These are phyloP conservation scores for Cyclanthera cordifolia DNA, from an alignment of 306 rosid species.

Conservation along the genomic window DNA sequence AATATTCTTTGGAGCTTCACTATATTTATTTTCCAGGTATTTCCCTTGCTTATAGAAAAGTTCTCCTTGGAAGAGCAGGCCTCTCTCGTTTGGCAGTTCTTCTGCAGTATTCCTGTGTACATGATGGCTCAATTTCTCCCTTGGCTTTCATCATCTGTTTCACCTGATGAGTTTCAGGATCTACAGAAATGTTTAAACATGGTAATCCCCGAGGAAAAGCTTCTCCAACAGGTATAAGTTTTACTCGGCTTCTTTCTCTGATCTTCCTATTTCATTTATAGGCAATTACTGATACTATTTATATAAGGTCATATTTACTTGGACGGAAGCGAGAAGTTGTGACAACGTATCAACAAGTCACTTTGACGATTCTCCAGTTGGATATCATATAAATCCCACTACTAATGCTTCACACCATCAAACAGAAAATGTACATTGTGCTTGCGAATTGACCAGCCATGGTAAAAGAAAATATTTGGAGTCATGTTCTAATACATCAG, in stretches of 20 bases:
- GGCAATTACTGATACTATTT: constrained; percentile 19
- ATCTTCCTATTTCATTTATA: background rate
- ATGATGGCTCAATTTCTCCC: constrained; percentile 91
- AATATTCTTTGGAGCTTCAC: background rate
- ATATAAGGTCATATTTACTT: constrained; percentile 78
- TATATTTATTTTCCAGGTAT: constrained; percentile 49
- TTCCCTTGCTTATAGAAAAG: constrained; percentile 84
- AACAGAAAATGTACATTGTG: constrained; percentile 38
- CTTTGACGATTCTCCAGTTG: constrained; percentile 36
- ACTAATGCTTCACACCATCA: constrained; percentile 32
- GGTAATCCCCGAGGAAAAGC: constrained; percentile 91
- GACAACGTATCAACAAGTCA: constrained; percentile 22
- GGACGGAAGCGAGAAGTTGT: constrained; percentile 65
- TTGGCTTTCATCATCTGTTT: constrained; percentile 77
- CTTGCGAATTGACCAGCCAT: constrained; percentile 40
- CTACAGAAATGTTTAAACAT: constrained; percentile 56
- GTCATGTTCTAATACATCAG: constrained; percentile 41
- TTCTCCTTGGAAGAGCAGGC: constrained; percentile 86
- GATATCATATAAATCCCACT: constrained; percentile 22
- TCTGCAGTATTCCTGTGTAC: constrained; percentile 95
- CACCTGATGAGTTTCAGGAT: constrained; percentile 72
- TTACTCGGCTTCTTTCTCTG: background rate
- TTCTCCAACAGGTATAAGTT: constrained; percentile 76
- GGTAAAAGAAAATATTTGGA: constrained; percentile 78
- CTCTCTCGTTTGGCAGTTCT: constrained; percentile 90